Evolutionary conservation across 495 filamentous ascomycete species (phyloP).

Genomic region (Bathelium albidoporum): DNA sequence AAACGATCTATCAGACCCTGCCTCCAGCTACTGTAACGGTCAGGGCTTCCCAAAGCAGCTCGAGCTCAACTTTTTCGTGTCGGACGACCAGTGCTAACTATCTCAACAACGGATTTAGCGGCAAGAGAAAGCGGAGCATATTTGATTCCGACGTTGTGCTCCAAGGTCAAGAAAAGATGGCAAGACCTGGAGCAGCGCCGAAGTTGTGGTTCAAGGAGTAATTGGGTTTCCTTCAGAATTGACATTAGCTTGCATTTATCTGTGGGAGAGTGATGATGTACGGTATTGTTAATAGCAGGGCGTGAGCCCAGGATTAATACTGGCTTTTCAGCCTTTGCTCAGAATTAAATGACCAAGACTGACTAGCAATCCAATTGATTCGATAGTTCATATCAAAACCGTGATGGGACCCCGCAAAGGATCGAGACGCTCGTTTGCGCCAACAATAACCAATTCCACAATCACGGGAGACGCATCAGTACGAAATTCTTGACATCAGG

Average conservation of each 20-base stretch:
- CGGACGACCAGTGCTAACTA: conserved; percentile 18
- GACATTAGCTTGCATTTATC: not conserved
- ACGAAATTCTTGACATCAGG: no score
- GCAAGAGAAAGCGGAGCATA: conserved; percentile 12
- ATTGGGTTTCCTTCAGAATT: not conserved
- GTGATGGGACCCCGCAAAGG: no score
- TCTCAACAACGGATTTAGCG: conserved; percentile 10
- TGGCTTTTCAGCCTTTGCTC: no score
- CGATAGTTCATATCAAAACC: no score
- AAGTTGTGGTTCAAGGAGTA: conserved; percentile 1
- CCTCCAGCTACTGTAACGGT: conserved; percentile 10
- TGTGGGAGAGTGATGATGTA: not conserved
- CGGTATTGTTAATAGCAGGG: no score
- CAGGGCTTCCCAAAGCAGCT: not conserved
- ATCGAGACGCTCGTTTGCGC: no score
- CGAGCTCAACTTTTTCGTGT: conserved; percentile 14
- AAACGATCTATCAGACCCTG: not conserved
- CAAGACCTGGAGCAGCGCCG: conserved; percentile 10
- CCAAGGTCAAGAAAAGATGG: not conserved
- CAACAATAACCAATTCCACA: no score
- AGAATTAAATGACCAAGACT: not conserved
- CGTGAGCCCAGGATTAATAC: no score
- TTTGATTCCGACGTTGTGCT: conserved; percentile 8
- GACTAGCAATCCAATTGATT: no score
- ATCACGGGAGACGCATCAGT: no score